A percentile compares a stretch with the other conserved stretches of the same genome.
phyloP scores from a whole-genome alignment of 352 stramenopile species.

The Blastocystis sp. region DNA sequence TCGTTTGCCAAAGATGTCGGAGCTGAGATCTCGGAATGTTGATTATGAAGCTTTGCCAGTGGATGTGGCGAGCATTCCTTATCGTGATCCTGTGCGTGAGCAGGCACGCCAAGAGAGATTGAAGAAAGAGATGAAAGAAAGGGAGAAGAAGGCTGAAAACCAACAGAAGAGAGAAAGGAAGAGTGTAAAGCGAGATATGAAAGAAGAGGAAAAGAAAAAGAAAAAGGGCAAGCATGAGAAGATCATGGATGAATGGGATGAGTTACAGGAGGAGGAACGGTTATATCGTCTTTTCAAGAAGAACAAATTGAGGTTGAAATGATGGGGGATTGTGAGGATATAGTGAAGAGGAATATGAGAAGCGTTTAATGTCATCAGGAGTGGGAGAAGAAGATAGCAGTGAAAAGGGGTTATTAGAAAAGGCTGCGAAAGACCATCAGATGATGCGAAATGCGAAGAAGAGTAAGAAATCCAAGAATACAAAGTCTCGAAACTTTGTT shows the following conservation, averaged over 20 bases:
- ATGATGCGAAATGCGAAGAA: constrained; percentile 48
- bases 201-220: constrained; percentile 75
- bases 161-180: not conserved
- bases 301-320: constrained; percentile 86
- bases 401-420: not conserved
- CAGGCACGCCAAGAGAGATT: constrained; percentile 89
- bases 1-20: constrained; percentile 78
- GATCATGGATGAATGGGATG: constrained; percentile 98
- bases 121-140: constrained; percentile 69
- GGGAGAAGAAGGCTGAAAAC: constrained; percentile 70
- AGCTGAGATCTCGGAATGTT: constrained; percentile 70
- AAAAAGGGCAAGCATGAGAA: constrained; percentile 88
- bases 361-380: not conserved
- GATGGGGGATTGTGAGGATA: constrained; percentile 67
- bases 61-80: constrained; percentile 67
- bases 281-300: constrained; percentile 90
- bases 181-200: constrained; percentile 66
- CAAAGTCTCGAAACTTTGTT: not conserved
- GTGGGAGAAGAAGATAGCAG: constrained; percentile 67
- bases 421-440: constrained; percentile 37
- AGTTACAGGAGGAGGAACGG: constrained; percentile 90
- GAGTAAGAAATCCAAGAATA: not conserved
- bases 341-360: constrained; percentile 68
- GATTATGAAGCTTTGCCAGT: constrained; percentile 65
- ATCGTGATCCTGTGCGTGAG: constrained; percentile 72